Percentiles rank a stretch among this genome's conserved stretches.
phyloP scores from a whole-genome alignment of 1,139 yeast genomes.

The Sugiyamaella neomexicana region DNA sequence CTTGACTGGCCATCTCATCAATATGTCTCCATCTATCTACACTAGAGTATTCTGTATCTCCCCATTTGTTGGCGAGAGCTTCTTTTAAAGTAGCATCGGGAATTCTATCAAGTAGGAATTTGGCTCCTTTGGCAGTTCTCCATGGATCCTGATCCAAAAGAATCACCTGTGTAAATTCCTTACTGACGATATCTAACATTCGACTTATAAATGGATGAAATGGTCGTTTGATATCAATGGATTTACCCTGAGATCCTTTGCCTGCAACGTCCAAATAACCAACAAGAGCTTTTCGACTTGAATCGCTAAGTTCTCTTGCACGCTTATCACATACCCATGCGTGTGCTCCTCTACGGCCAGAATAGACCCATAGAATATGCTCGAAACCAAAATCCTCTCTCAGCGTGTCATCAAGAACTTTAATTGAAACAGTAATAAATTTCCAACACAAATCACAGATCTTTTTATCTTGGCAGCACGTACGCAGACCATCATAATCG shows the following conservation, averaged over 20 bases:
- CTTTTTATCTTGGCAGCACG: conserved; percentile 84
- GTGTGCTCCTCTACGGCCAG: conserved; percentile 99
- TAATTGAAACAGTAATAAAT: conserved; percentile 83
- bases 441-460: conserved; percentile 94
- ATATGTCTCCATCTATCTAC: conserved; percentile 80
- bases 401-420: conserved; percentile 68
- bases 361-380: conserved; percentile 89
- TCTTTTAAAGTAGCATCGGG: conserved; percentile 60
- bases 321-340: conserved; percentile 94
- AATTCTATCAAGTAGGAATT: conserved; percentile 58
- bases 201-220: conserved; percentile 77
- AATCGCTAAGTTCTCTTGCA: conserved; percentile 74
- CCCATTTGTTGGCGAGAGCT: conserved; percentile 56
- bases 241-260: conserved; percentile 49
- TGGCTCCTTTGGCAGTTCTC: conserved; percentile 51
- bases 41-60: conserved; percentile 50
- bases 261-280: conserved; percentile 80
- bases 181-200: conserved; percentile 65
- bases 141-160: conserved; percentile 88
- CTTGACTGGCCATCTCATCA: conserved; percentile 55
- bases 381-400: conserved; percentile 87
- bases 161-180: conserved; percentile 63
- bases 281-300: conserved; percentile 70
- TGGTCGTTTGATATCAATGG: conserved; percentile 66
- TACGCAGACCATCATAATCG: conserved; percentile 90